Evolutionary conservation across 768 basidiomycete species (phyloP).

Genomic region (Amyloporia xantha): DNA sequence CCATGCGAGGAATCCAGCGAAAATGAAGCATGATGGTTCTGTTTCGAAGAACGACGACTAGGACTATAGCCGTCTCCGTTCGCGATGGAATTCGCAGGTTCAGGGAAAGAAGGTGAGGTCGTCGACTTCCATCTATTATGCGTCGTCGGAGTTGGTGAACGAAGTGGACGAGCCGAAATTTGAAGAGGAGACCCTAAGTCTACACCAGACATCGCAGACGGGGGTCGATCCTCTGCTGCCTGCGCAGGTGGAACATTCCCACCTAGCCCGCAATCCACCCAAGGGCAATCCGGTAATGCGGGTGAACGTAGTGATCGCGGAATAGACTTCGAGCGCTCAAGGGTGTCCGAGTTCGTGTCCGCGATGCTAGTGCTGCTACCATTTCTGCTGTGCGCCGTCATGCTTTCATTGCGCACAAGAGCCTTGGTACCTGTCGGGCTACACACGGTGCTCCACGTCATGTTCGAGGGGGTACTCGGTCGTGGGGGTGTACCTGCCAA

Average conservation of each 20-base stretch:
- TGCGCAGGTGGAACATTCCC: constrained; percentile 7
- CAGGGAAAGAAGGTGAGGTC: constrained; percentile 43
- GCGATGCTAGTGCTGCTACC: constrained; percentile 24
- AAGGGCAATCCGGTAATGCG: constrained; percentile 53
- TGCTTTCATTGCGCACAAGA: constrained; percentile 56
- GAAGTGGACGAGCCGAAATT: constrained; percentile 33
- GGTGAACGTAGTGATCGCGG: constrained; percentile 49
- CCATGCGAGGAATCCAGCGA: constrained; percentile 21
- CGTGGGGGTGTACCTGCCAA: constrained; percentile 41
- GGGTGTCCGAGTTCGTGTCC: constrained; percentile 16
- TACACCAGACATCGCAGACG: constrained; percentile 43
- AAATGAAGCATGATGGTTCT: constrained; percentile 29
- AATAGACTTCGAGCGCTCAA: constrained; percentile 34
- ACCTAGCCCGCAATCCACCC: constrained; percentile 34
- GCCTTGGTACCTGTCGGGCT: constrained; percentile 23
- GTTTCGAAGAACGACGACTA: constrained; percentile 49
- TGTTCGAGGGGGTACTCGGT: constrained; percentile 63
- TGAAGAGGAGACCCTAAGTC: constrained; percentile 44
- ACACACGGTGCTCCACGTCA: constrained; percentile 53
- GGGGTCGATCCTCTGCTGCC: constrained; percentile 27
- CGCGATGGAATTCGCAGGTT: constrained; percentile 18
- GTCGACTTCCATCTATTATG: constrained; percentile 47
- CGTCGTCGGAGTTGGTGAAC: constrained; percentile 69
- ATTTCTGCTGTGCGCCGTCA: constrained; percentile 25
- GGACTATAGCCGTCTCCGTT: constrained; percentile 30